Evolutionary conservation across 2,329 filamentous ascomycete species (phyloP).

Genomic region (Xylaria sp.): DNA sequence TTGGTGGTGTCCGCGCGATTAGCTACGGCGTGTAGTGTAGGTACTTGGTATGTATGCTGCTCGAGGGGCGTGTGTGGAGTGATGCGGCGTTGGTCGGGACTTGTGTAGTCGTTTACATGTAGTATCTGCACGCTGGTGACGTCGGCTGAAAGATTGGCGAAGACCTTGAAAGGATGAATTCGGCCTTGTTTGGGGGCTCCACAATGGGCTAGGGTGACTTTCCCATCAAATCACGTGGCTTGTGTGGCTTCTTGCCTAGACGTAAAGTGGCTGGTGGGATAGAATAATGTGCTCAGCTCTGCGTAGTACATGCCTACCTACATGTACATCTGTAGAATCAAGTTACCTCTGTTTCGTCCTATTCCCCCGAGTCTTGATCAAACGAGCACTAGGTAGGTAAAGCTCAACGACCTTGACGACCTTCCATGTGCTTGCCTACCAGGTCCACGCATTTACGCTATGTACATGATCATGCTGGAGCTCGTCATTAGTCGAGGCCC

Average conservation of each 20-base stretch:
- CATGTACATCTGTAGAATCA: too few relatives aligned
- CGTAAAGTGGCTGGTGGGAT: neutral
- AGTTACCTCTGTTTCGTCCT: too few relatives aligned
- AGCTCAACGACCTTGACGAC: too few relatives aligned
- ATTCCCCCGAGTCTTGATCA: too few relatives aligned
- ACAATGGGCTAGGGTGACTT: neutral
- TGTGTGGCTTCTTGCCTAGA: neutral
- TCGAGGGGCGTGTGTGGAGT: neutral
- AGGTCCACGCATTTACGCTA: too few relatives aligned
- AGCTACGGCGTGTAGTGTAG: neutral
- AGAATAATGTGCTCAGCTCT: too few relatives aligned
- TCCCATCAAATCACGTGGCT: neutral
- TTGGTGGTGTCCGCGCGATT: neutral
- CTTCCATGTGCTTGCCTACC: neutral
- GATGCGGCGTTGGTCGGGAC: neutral
- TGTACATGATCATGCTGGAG: too few relatives aligned
- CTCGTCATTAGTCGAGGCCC: slow-evolving; percentile 21
- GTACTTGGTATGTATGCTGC: neutral
- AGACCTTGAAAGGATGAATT: neutral
- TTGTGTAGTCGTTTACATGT: too few relatives aligned
- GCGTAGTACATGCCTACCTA: too few relatives aligned
- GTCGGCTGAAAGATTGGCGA: neutral
- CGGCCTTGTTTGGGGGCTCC: neutral
- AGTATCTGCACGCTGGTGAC: too few relatives aligned
- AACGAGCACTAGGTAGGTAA: too few relatives aligned